Evolutionary conservation across 148 eudicot species (phyloP), one percentile per base, ranked within the genome.

Genomic region (Chenopodium formosanum): DNA sequence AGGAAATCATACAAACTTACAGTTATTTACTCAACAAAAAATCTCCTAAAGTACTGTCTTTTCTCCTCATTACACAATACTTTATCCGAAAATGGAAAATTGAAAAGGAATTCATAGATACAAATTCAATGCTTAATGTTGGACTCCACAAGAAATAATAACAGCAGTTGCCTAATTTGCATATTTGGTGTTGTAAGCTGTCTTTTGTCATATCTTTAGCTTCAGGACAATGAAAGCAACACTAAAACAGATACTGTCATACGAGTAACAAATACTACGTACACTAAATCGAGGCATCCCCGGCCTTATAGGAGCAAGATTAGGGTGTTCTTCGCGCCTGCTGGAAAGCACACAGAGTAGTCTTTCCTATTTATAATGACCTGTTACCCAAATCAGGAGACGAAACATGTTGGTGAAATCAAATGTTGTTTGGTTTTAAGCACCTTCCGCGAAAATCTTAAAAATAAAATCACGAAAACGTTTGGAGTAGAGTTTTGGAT

Each of bases 391-490:
- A 27, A 8, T 10, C 47, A 80, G 37, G 37, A 8, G 14, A 77
- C 44, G 22, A 27, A 29, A 27, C 19, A 16, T n/a, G 47, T 65
- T 65, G 32, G 29, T 78, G 29, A 44, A 46, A 10, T 65, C 2
- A 17, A 27, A 64, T 17, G 10, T 4, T 63, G 29, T 31, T 34
- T 9, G 9, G 62, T 19, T 70, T 80, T 79, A 89, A 22, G 66
- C 60, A 75, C 90, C 98, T 82, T 91, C 95, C 7, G 83, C 84
- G 70, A 91, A 94, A 31, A 86, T 84, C 77, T 85, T 94, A 71
- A 88, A 81, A 20, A 92, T 88, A 79, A 91, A 94, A 82, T 94
- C 95, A 19, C 98, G 94, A 84, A 94, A 94, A 48, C 98, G 89
- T 81, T 87, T 92, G 4, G 97, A 86, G 82, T 94, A 94, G 70